Percentiles rank a stretch among this genome's conserved stretches.
These are phyloP conservation scores for Clavispora phyllophila DNA, from an alignment of 805 yeast genomes.

Conservation along the genomic window DNA sequence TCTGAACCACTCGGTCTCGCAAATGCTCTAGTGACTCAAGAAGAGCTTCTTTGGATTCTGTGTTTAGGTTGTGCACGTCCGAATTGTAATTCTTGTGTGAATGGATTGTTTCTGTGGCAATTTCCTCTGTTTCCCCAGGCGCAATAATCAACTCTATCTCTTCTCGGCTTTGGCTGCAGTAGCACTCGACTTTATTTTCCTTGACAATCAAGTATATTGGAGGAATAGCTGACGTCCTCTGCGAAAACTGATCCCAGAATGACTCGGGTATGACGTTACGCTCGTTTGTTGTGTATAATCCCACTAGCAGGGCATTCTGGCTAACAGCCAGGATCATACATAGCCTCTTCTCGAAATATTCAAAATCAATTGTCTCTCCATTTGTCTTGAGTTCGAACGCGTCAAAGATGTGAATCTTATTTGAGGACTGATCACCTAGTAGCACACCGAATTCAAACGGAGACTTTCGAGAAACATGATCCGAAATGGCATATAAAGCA, in stretches of 20 bases:
- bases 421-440: slow-evolving; percentile 18
- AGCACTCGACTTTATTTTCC: slow-evolving; percentile 1
- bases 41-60: slow-evolving; percentile 9
- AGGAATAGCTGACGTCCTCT: slow-evolving; percentile 2
- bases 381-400: slow-evolving; percentile 26
- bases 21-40: slow-evolving; percentile 19
- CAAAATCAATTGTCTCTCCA: slow-evolving; percentile 16
- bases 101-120: slow-evolving; percentile 27
- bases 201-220: slow-evolving; percentile 7
- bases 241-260: slow-evolving; percentile 8
- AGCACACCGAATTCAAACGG: slow-evolving; percentile 23
- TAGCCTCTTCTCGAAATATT: slow-evolving; percentile 21
- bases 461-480: slow-evolving; percentile 21
- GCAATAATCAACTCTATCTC: slow-evolving; percentile 14
- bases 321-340: slow-evolving; percentile 24
- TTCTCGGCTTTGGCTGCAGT: slow-evolving; percentile 2
- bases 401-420: slow-evolving; percentile 14
- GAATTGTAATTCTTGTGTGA: slow-evolving; percentile 23
- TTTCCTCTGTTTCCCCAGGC: slow-evolving; percentile 28
- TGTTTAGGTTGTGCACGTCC: slow-evolving; percentile 6
- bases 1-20: slow-evolving; percentile 16
- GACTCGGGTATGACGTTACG: not conserved
- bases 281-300: slow-evolving; percentile 23
- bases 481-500: slow-evolving; percentile 27
- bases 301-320: slow-evolving; percentile 25